Evolutionary conservation across 2,329 filamentous ascomycete genomes (phyloP).

Genomic region (Dothistroma septosporum): DNA sequence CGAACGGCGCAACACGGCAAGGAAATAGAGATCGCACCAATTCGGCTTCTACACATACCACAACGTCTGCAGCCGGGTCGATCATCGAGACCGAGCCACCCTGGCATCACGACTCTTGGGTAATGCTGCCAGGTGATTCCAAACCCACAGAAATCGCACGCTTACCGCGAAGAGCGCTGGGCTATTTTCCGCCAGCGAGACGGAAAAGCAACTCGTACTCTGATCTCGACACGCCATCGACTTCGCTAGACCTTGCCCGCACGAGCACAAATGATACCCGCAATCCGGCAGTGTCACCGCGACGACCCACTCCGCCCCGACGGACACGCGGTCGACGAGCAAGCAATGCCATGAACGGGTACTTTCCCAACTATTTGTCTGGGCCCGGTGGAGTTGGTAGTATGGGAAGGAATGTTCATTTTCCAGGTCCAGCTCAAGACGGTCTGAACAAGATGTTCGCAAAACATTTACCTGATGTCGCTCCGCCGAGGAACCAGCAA

Average conservation of each 20-base stretch:
- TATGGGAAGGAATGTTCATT: conserved; percentile 64
- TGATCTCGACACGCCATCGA: conserved; percentile 62
- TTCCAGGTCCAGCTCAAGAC: conserved; percentile 79
- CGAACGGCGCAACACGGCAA: conserved; percentile 16
- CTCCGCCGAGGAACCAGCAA: conserved; percentile 56
- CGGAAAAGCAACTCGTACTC: conserved; percentile 73
- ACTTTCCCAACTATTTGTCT: conserved; percentile 56
- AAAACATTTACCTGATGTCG: conserved; percentile 75
- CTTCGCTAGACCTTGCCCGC: conserved; percentile 59
- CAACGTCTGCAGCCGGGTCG: conserved; percentile 34
- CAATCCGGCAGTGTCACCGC: conserved; percentile 28
- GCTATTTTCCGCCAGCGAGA: conserved; percentile 85
- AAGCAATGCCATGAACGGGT: conserved; percentile 38
- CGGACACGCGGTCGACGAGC: conserved; percentile 38
- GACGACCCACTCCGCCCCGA: conserved; percentile 37
- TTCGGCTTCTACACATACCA: conserved; percentile 35
- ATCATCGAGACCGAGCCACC: conserved; percentile 58
- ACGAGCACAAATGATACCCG: conserved; percentile 36
- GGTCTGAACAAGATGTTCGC: conserved; percentile 78
- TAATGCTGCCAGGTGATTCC: conserved; percentile 67
- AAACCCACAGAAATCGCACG: conserved; percentile 80
- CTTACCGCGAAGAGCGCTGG: conserved; percentile 72
- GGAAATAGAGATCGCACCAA: conserved; percentile 35
- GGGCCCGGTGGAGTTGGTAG: conserved; percentile 87
- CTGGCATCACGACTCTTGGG: conserved; percentile 89